These are phyloP conservation scores for Eucalyptus decipiens DNA, from an alignment of 345 rosid genomes.

Conservation along the genomic window DNA sequence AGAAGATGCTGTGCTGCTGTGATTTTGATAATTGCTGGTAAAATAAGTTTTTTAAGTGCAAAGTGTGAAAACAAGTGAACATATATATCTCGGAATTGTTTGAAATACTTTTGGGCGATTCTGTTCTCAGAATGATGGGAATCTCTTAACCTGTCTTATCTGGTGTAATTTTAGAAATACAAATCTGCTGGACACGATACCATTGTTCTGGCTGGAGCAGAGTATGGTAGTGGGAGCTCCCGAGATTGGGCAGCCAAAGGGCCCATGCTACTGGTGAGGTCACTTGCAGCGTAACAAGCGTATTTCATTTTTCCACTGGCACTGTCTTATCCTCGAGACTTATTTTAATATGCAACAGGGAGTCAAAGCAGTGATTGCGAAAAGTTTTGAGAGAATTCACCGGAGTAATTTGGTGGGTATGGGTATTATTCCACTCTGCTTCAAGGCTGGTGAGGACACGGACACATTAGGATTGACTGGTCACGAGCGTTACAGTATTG, in stretches of 20 bases:
- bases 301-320: not conserved
- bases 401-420: conserved; percentile 97
- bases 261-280: conserved; percentile 79
- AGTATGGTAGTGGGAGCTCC: conserved; percentile 99
- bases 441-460: conserved; percentile 88
- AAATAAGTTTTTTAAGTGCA: not conserved
- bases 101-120: not conserved
- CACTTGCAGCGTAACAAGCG: not conserved
- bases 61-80: not conserved
- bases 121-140: not conserved
- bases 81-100: not conserved
- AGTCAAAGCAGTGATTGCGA: conserved; percentile 93
- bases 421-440: conserved; percentile 96
- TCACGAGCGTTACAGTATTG: conserved; percentile 75
- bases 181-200: conserved; percentile 67
- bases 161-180: conserved; percentile 52
- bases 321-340: not conserved
- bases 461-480: conserved; percentile 87
- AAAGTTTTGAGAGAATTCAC: conserved; percentile 98
- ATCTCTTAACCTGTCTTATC: not conserved
- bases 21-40: not conserved
- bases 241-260: conserved; percentile 99
- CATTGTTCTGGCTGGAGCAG: conserved; percentile 91
- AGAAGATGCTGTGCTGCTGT: not conserved
- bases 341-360: conserved; percentile 40